Evolutionary conservation across 2,329 filamentous ascomycete genomes (phyloP), one percentile per base, ranked within the genome.

Genomic region (Apiospora malaysiana): DNA sequence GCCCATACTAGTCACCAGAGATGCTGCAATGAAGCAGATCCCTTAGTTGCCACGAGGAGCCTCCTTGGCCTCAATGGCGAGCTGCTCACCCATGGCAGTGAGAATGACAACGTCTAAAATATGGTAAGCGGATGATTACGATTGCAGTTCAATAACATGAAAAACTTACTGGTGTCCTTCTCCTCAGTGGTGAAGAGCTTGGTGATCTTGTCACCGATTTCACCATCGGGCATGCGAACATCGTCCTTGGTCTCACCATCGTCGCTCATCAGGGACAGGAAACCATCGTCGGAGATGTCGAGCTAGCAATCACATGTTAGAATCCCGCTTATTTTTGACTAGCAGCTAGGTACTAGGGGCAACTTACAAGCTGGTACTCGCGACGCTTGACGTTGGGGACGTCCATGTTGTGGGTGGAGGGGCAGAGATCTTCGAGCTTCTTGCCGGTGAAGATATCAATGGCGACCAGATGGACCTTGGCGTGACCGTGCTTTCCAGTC

Each of bases 401-500:
- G 81, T 99, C 94, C 94, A 97, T 97, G 90, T 97, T 93, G 89
- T 93, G 91, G 89, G 96, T 99, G 83, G 96, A 99, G 79, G 96
- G 96, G 86, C 92, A 98, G 75, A 99, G 91, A 88, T 99, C 97
- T 89, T 99, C 96, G 78, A 97, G 90, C 92, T 99, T 99, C 94
- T 98, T 99, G 91, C 90, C 90, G 77, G 95, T 99, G 92, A 99
- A 99, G 89, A 99, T 98, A 85, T 99, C 96, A 84, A 97, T 91
- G 83, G 94, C 96, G 82, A 98, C 93, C 80, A 99, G 88, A 88
- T 99, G 95, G 85, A 99, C 96, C 92, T 99, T 99, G 88, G 96
- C 96, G 93, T 99, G 97, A 86, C 96, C 96, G 93, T 99, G 96
- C 94, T 99, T 99, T 88, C 96, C 96, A 79, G 96, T 99, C 95